Percentiles rank a stretch among this genome's conserved stretches.
phyloP scores from a whole-genome alignment of 2,329 filamentous ascomycete genomes.

The Cladosporium sphaerospermum region DNA sequence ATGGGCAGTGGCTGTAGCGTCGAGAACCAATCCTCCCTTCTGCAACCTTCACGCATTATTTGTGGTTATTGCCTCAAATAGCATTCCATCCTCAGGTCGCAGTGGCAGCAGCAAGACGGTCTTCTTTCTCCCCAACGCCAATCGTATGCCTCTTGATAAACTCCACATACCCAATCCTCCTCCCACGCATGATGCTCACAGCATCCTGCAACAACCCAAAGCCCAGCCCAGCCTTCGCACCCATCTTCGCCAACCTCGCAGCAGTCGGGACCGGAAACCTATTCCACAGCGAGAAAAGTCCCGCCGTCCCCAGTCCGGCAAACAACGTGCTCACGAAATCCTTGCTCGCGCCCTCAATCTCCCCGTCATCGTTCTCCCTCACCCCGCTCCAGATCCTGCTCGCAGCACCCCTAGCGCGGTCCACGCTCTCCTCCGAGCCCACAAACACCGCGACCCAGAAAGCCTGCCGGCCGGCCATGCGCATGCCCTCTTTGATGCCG shows the following conservation, averaged over 20 bases:
- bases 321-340: slow-evolving; percentile 78
- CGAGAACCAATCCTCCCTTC: too few species aligned
- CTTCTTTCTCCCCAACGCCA: slow-evolving; percentile 11
- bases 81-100: not conserved
- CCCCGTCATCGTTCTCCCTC: slow-evolving; percentile 26
- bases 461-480: slow-evolving; percentile 64
- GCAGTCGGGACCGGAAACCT: slow-evolving; percentile 64
- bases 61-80: too few species aligned
- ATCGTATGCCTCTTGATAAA: slow-evolving; percentile 37
- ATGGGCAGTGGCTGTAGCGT: too few species aligned
- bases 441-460: slow-evolving; percentile 73
- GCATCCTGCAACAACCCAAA: slow-evolving; percentile 80
- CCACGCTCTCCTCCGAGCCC: slow-evolving; percentile 76
- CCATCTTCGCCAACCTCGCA: slow-evolving; percentile 65
- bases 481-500: slow-evolving; percentile 70
- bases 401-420: slow-evolving; percentile 44
- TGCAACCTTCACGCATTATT: too few species aligned
- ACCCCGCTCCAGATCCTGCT: slow-evolving; percentile 31
- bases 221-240: slow-evolving; percentile 67
- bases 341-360: slow-evolving; percentile 38
- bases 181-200: slow-evolving; percentile 62
- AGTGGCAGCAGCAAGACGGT: not conserved
- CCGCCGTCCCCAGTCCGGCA: slow-evolving; percentile 77
- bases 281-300: slow-evolving; percentile 80
- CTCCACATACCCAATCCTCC: slow-evolving; percentile 68